Base-by-base conservation (phyloP, 2,329 filamentous ascomycete genomes). In the Xylaria sp. region DNA sequence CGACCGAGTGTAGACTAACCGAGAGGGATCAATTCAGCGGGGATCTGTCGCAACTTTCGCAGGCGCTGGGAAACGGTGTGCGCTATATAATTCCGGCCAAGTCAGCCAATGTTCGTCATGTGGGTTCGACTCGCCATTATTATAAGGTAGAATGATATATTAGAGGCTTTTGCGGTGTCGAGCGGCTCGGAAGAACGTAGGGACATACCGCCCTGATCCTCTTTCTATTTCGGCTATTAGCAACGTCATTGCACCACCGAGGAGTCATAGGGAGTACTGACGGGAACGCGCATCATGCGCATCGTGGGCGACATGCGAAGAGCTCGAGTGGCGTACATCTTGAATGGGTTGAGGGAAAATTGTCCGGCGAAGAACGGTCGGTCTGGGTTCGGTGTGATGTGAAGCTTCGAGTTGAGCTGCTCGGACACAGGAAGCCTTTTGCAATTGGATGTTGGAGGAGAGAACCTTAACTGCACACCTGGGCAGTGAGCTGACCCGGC, bases 11-110 rank as follows among this genome's bases (percentile, higher is more conserved):
- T 58, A 67, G 70, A 82, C 87, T 79, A 89, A 96, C 94, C 94
- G 73, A 99, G 90, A 75, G 95, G 95, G 72, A 94, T 88, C 86
- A 99, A 86, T 86, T 99, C 95, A 72, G 92, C 88, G 71, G 95
- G 95, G 76, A 98, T 90, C 82, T 89, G 89, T 86, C 91, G 94
- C 76, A 97, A 85, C 77, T 88, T 90, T 78, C 94, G 91, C 74
- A 99, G 85, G 78, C 94, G 92, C 84, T 98, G 95, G 70, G 94
- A 97, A 80, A 98, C 88, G 74, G 94, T 97, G 84, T 98, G 95
- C 78, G 92, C 95, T 99, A 65, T 62, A 67, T 60, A 66, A 52
- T 69, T 54, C 61, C 47, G 55, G 69, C 47, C 67, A 67, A 60
- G 63, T 63, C n/a, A 63, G 55, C 55, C 31, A 28, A n/a, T 31